These are phyloP conservation scores for Wickerhamiella musiphila DNA, from an alignment of 805 yeast species.

Conservation along the genomic window DNA sequence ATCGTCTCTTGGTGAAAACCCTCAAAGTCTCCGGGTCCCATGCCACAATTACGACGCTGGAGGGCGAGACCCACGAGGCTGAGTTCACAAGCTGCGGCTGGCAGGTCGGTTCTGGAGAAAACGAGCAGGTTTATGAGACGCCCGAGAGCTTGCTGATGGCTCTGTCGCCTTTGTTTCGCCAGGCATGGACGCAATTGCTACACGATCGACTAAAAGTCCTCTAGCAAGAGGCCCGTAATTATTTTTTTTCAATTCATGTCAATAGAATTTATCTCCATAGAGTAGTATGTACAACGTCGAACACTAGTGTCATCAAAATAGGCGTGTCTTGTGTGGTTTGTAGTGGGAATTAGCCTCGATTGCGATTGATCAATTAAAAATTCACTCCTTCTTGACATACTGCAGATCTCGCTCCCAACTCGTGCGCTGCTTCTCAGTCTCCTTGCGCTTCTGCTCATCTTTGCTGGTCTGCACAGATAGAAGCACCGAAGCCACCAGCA, in stretches of 20 bases:
- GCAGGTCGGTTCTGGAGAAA: slow-evolving; percentile 3
- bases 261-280: background rate
- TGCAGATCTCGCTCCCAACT: slow-evolving; percentile 15
- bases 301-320: background rate
- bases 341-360: background rate
- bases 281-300: background rate
- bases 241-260: background rate
- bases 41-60: slow-evolving; percentile 12
- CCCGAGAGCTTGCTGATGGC: slow-evolving; percentile 19
- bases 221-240: background rate
- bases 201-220: background rate
- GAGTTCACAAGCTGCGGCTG: slow-evolving; percentile 10
- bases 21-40: too few species aligned
- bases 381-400: slow-evolving; percentile 8
- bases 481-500: slow-evolving; percentile 34
- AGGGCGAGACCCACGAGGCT: slow-evolving; percentile 4
- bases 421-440: slow-evolving; percentile 3
- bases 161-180: slow-evolving; percentile 14
- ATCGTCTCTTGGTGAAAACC: too few species aligned
- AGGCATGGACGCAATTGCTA: slow-evolving; percentile 12
- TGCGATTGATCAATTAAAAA: background rate
- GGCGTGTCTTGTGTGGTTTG: background rate
- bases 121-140: slow-evolving; percentile 14
- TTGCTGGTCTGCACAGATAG: slow-evolving; percentile 9
- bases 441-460: slow-evolving; percentile 4